A percentile compares a stretch with the other conserved stretches of the same genome.
Evolutionary conservation across 495 filamentous ascomycete genomes (phyloP).

Genomic region (Sordaria brevicollis): DNA sequence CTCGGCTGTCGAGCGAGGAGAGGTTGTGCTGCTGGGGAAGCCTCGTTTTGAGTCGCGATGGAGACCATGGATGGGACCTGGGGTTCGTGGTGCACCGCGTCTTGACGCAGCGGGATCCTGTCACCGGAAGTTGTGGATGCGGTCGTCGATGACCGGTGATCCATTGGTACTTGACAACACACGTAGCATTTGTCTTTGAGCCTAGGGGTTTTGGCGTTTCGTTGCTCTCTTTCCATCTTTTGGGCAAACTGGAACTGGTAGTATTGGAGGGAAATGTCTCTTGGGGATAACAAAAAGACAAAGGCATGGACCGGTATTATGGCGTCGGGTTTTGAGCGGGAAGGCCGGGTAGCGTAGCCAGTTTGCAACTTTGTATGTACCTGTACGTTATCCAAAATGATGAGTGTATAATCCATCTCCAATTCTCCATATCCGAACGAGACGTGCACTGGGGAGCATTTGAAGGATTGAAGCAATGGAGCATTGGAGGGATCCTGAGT

Average conservation of each 20-base stretch:
- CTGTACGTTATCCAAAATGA: neutral
- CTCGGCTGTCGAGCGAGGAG: slow-evolving; percentile 7
- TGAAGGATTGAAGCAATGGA: neutral
- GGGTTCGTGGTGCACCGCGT: slow-evolving; percentile 7
- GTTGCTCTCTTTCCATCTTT: neutral
- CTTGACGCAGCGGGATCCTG: neutral
- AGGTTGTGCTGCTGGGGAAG: slow-evolving; percentile 22
- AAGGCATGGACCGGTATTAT: neutral
- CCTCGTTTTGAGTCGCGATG: slow-evolving; percentile 1
- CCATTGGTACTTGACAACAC: neutral
- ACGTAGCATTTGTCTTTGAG: neutral
- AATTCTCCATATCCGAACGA: neutral
- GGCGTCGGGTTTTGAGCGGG: neutral
- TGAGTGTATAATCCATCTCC: neutral
- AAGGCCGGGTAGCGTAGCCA: neutral
- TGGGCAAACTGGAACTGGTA: neutral
- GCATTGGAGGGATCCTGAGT: neutral
- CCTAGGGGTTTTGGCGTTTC: neutral
- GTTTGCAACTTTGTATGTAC: too few species aligned
- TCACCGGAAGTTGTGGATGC: neutral
- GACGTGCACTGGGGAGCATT: neutral
- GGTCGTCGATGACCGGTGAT: neutral
- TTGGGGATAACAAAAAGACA: neutral
- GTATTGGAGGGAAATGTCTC: neutral
- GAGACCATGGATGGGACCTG: slow-evolving; percentile 4